phyloP scores from a whole-genome alignment of 805 yeast genomes.

The Monosporozyma solicola region DNA sequence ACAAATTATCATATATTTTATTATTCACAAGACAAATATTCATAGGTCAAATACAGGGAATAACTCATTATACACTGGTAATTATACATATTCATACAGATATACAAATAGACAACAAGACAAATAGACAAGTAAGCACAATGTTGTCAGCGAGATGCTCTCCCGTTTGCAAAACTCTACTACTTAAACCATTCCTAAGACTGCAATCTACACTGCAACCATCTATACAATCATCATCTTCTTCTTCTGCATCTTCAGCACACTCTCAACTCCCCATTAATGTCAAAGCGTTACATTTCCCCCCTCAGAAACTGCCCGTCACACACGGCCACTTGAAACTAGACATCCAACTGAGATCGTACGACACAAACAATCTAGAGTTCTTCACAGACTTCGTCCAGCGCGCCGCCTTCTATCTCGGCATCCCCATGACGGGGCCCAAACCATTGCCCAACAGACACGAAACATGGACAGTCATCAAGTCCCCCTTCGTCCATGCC shows the following conservation, averaged over 20 bases:
- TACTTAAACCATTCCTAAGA: neutral
- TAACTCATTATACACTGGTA: too few relatives aligned
- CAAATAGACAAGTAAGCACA: too few relatives aligned
- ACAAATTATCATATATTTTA: too few relatives aligned
- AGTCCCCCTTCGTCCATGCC: conserved; percentile 90
- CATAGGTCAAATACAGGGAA: too few relatives aligned
- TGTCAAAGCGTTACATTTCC: conserved; percentile 71
- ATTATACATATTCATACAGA: too few relatives aligned
- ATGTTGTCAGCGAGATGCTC: neutral
- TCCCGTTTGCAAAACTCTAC: neutral
- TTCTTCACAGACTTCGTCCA: conserved; percentile 77
- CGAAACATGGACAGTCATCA: conserved; percentile 88
- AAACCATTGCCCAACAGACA: conserved; percentile 57
- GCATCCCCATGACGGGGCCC: conserved; percentile 77
- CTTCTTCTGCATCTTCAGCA: neutral
- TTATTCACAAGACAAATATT: too few relatives aligned
- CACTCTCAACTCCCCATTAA: conserved; percentile 52
- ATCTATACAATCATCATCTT: neutral
- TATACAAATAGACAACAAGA: too few relatives aligned
- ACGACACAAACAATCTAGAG: conserved; percentile 59
- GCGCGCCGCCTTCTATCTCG: conserved; percentile 83
- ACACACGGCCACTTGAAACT: conserved; percentile 72
- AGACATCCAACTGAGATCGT: conserved; percentile 64
- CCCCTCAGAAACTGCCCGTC: conserved; percentile 62
- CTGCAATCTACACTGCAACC: neutral